These are phyloP conservation scores for Schizothecium vesticola DNA, from an alignment of 495 filamentous ascomycete species.

Conservation along the genomic window DNA sequence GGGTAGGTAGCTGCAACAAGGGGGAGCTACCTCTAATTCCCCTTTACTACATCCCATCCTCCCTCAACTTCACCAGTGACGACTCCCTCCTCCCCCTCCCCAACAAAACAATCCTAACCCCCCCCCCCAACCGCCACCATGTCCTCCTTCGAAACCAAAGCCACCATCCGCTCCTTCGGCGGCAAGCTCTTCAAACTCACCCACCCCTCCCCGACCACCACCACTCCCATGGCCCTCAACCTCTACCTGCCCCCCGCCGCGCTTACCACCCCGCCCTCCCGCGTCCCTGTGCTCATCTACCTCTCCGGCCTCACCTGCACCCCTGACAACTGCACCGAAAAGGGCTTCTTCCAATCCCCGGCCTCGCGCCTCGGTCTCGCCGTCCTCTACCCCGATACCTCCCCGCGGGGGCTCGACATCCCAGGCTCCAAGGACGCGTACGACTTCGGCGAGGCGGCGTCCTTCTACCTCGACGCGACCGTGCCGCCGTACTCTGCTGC, in stretches of 20 bases:
- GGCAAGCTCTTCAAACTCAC: conserved; percentile 91
- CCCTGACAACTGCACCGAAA: conserved; percentile 92
- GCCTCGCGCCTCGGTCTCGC: conserved; percentile 77
- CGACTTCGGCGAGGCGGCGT: conserved; percentile 87
- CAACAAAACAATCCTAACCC: neutral
- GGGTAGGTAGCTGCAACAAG: conserved; percentile 10
- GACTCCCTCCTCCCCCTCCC: neutral
- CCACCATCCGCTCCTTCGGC: conserved; percentile 86
- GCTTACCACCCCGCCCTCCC: conserved; percentile 35
- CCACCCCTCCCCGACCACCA: conserved; percentile 67
- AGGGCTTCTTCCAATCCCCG: conserved; percentile 86
- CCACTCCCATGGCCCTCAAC: conserved; percentile 65
- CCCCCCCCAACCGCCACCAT: conserved; percentile 39
- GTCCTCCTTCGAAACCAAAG: conserved; percentile 75
- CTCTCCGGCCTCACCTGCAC: conserved; percentile 94
- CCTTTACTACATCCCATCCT: neutral
- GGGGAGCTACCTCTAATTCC: neutral
- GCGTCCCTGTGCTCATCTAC: conserved; percentile 86
- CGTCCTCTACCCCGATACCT: conserved; percentile 90
- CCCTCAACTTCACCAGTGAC: neutral
- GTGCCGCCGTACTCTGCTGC: conserved; percentile 61
- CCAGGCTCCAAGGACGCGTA: conserved; percentile 75
- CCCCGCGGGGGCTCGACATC: conserved; percentile 74
- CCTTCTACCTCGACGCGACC: conserved; percentile 93
- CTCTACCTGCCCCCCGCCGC: conserved; percentile 65